Evolutionary conservation across 2,329 filamentous ascomycete species (phyloP), one percentile per base, ranked within the genome.

Genomic region (Aspergillus tanneri): DNA sequence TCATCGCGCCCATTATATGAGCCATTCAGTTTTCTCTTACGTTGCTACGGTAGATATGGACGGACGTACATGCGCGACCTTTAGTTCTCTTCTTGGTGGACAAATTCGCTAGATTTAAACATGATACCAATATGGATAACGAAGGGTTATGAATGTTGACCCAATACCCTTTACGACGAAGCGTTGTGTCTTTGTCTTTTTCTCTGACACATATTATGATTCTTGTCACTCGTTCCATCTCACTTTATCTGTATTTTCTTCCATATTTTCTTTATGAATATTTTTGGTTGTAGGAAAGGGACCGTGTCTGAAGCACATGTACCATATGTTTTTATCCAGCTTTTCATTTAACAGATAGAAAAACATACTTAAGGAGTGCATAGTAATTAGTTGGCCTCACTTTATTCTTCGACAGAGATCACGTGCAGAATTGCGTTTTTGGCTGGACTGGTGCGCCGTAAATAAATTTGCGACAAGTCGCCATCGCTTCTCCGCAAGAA

Each of bases 71-170:
- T 52, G 47, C 50, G 46, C 47, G 49, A 50, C 49, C 45, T 40
- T 12, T 34, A 27, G 27, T 43, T 52, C 43, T 47, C 38, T 47
- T 49, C 46, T 48, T 41, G 42, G 43, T 28, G 43, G 36, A 41
- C 45, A 27, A 34, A 47, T 47, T 25, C 45, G 19, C 37, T 50
- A 40, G 36, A 43, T 53, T 24, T 52, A 46, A 49, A 43, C 42
- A 55, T 51, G 48, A 54, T 48, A 53, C 53, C 50, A 56, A 47
- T 56, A 62, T 57, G 56, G 59, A 60, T 57, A 44, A 65, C 57
- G 63, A 55, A 63, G 60, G 60, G 60, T 58, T 62, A 68, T 55
- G 64, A 68, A 57, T 57, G 45, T 56, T 56, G 46, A 56, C 59
- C 52, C 41, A 57, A 58, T 57, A 59, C 58, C 51, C 52, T 54